These are phyloP conservation scores for Acidiella bohemica DNA, from an alignment of 495 filamentous ascomycete genomes.

Conservation along the genomic window DNA sequence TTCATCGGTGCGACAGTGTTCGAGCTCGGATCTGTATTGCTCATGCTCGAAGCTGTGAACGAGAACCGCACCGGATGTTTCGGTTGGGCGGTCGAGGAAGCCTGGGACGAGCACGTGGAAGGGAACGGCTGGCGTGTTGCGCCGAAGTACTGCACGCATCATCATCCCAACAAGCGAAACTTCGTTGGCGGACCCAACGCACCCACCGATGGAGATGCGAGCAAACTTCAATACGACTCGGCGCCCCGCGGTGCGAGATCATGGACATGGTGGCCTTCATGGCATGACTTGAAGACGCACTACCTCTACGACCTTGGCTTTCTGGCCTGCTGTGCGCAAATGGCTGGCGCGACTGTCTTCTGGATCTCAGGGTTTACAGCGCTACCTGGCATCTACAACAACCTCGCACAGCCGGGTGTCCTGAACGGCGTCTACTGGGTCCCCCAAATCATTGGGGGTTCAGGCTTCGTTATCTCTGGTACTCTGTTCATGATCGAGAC, in stretches of 20 bases:
- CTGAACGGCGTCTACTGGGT: constrained; percentile 52
- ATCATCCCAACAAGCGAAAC: constrained; percentile 41
- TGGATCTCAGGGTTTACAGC: constrained; percentile 56
- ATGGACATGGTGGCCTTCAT: constrained; percentile 51
- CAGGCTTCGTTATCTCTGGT: constrained; percentile 47
- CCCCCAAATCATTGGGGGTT: constrained; percentile 54
- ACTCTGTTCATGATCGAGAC: constrained; percentile 57
- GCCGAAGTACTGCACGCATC: constrained; percentile 32
- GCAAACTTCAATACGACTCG: constrained; percentile 2
- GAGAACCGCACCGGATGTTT: constrained; percentile 53
- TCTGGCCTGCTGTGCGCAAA: constrained; percentile 46
- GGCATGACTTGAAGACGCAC: constrained; percentile 43
- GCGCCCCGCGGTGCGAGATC: constrained; percentile 7
- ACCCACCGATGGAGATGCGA: too few relatives aligned
- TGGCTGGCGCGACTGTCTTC: constrained; percentile 51
- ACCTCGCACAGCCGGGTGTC: constrained; percentile 30
- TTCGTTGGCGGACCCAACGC: constrained; percentile 29
- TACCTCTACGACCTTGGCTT: constrained; percentile 59
- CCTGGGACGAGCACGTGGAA: constrained; percentile 6
- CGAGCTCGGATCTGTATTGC: constrained; percentile 48
- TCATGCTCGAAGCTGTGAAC: constrained; percentile 58
- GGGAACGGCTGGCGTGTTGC: neutral
- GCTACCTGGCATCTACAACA: constrained; percentile 43
- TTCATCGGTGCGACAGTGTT: constrained; percentile 61
- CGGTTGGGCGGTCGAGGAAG: constrained; percentile 43